Conservation (phyloP, 306 rosid genomes). For the Vigna angularis region DNA sequence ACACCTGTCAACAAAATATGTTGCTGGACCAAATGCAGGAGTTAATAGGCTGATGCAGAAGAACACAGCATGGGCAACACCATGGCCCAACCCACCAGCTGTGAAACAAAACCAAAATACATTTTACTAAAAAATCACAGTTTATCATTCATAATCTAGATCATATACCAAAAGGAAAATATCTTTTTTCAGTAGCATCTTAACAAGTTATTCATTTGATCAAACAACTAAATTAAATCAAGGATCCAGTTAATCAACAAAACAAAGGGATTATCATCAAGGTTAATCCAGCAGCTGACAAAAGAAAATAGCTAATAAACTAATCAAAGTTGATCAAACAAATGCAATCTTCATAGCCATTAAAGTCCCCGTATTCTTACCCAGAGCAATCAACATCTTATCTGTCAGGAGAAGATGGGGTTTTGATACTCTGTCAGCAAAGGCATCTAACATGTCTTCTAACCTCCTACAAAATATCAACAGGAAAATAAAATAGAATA, state of each 20-base stretch:
- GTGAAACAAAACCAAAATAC: conserved; percentile 49
- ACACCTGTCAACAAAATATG: conserved; percentile 78
- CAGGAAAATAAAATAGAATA: not conserved
- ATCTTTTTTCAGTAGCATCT: conserved; percentile 31
- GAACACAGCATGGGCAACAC: conserved; percentile 95
- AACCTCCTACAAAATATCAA: conserved; percentile 69
- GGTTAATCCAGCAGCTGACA: conserved; percentile 8
- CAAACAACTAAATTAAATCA: conserved; percentile 6
- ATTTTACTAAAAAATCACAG: conserved; percentile 8
- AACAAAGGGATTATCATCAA: not conserved
- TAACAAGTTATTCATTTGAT: conserved; percentile 32
- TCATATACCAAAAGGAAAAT: conserved; percentile 15
- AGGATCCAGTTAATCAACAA: conserved; percentile 6
- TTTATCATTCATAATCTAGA: conserved; percentile 18
- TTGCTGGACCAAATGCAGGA: conserved; percentile 96
- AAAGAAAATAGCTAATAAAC: not conserved
- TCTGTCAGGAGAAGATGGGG: conserved; percentile 84
- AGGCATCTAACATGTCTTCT: conserved; percentile 81
- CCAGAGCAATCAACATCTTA: conserved; percentile 93
- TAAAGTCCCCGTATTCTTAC: conserved; percentile 56
- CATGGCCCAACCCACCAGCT: conserved; percentile 99
- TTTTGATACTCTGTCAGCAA: conserved; percentile 90
- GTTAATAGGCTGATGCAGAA: conserved; percentile 95
- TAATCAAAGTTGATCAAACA: conserved; percentile 4
- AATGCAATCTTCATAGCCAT: not conserved